Base-by-base conservation (phyloP, 208 protist genomes). In the Leishmania arabica region DNA sequence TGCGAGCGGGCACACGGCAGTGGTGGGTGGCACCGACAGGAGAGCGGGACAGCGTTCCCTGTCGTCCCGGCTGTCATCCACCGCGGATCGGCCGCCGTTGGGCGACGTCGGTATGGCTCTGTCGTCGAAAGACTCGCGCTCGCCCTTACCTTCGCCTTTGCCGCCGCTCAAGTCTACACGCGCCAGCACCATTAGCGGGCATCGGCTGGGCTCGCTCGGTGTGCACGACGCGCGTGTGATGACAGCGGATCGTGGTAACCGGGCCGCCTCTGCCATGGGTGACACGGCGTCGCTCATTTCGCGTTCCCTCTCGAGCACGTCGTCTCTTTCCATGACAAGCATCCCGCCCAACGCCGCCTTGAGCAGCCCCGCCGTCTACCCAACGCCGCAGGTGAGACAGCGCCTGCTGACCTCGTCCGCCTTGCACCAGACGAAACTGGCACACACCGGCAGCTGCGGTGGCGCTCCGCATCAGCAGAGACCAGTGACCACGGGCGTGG, bases 401-500 rank as follows among this genome's bases (percentile, higher is more conserved):
- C 75, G 70, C 40, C 11, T 8, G 3, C 62, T 71, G 54, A 62
- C 76, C 19, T 49, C 62, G 24, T 8, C 62, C 7, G 71, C 82
- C 24, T 68, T 58, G n/a, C 82, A 75, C 64, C 77, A 72, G 34
- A 64, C 66, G 3, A 66, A 72, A 49, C 62, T 85, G n/a, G 60
- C 82, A 2, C 77, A 77, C 11, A 85, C 82, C 5, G 82, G 82
- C 64, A 85, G 82, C 72, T 64, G 82, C 7, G 51, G n/a, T 27
- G 47, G 31, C 13, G 60, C 37, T 0, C 71, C 68, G 3, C 51
- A 24, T 40, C 69, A 27, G 58, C 75, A 51, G 45, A 31, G 53
- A 51, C 13, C 40, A 34, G 9, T 13, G 19, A 17, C 76, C 27
- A 72, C 9, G 42, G 27, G 42, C 8, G 19, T 54, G 19, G 8